phyloP scores from a whole-genome alignment of 768 basidiomycete species.

The Termitomyces heimii region DNA sequence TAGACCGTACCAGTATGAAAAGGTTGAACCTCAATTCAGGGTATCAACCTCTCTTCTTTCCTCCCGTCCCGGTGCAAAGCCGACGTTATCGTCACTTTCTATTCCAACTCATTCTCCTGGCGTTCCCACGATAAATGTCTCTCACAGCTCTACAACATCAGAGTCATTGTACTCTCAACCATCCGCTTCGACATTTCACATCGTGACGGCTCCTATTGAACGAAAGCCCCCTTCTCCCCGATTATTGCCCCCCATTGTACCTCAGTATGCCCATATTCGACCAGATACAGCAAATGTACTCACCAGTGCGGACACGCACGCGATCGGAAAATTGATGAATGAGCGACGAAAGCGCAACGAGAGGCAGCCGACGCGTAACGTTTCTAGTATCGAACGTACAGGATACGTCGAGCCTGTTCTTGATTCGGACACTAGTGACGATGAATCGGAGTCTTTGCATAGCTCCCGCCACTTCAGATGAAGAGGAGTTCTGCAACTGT shows the following conservation, averaged over 20 bases:
- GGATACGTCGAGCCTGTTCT: constrained; percentile 9
- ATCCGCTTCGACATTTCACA: neutral
- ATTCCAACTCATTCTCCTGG: neutral
- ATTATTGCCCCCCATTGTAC: neutral
- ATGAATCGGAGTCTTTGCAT: neutral
- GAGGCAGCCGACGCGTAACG: neutral
- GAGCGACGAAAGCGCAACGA: constrained; percentile 11
- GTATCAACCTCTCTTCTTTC: neutral
- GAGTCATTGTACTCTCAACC: constrained; percentile 14
- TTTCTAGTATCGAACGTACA: constrained; percentile 12
- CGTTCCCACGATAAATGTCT: too few relatives aligned
- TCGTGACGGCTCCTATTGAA: neutral
- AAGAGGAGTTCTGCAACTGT: too few relatives aligned
- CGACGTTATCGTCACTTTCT: neutral
- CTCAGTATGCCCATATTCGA: constrained; percentile 1
- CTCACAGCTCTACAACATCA: neutral
- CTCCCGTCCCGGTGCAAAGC: neutral
- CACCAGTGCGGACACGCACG: neutral
- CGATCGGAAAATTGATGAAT: constrained; percentile 9
- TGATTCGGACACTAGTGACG: neutral
- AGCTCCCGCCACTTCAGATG: neutral
- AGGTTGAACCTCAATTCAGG: neutral
- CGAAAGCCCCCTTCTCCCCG: neutral
- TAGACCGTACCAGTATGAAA: neutral
- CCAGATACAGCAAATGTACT: neutral